These are phyloP conservation scores for Neurospora sp. DNA, from an alignment of 495 filamentous ascomycete genomes.

Conservation along the genomic window DNA sequence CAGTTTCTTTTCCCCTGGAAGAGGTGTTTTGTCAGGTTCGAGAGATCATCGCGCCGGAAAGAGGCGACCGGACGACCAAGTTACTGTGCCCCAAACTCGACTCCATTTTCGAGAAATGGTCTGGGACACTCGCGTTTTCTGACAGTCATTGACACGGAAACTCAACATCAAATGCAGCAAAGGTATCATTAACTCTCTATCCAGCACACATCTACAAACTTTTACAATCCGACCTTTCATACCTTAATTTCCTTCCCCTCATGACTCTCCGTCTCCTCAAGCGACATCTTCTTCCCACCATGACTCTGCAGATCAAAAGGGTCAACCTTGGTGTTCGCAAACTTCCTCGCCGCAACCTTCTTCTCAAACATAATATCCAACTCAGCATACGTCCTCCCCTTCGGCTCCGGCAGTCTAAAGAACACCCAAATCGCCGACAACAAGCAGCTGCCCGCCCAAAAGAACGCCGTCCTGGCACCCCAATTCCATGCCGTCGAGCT, in stretches of 20 bases:
- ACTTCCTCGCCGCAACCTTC: conserved; percentile 30
- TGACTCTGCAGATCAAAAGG: conserved; percentile 12
- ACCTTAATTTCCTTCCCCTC: background rate
- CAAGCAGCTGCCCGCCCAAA: conserved; percentile 42
- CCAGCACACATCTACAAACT: background rate
- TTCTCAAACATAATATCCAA: conserved; percentile 41
- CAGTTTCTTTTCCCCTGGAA: no score
- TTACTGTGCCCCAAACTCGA: background rate
- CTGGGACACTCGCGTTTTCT: background rate
- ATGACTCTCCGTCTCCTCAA: background rate
- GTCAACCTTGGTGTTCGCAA: conserved; percentile 18
- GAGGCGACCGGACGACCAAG: background rate
- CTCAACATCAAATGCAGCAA: background rate
- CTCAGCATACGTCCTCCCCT: conserved; percentile 36
- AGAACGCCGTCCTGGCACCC: conserved; percentile 36
- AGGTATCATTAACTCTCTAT: background rate
- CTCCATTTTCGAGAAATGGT: background rate
- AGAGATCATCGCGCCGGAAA: no score
- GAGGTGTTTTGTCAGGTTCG: no score
- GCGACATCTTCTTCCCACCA: background rate
- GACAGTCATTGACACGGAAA: no score
- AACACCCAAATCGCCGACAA: conserved; percentile 28
- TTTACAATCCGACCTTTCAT: background rate
- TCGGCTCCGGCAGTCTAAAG: conserved; percentile 26
- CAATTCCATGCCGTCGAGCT: conserved; percentile 43